phyloP scores from a whole-genome alignment of 2,329 filamentous ascomycete species.

The Aspergillus alliaceus region DNA sequence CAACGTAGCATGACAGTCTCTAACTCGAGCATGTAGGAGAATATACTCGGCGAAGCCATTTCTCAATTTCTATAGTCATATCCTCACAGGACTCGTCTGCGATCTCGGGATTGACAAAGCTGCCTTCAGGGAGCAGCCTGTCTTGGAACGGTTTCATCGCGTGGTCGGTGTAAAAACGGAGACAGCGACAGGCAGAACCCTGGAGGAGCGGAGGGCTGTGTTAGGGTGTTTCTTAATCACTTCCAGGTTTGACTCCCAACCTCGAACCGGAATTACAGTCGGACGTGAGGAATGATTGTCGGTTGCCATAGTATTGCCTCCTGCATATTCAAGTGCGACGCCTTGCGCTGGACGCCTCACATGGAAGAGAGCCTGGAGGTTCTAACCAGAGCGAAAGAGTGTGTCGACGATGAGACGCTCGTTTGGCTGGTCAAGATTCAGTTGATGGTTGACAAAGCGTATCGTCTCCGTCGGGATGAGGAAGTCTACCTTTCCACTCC shows the following conservation, averaged over 20 bases:
- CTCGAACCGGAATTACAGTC: constrained; percentile 5
- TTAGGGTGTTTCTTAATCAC: constrained; percentile 50
- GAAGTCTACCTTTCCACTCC: background rate
- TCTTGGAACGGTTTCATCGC: background rate
- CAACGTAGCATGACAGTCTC: background rate
- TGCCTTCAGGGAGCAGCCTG: background rate
- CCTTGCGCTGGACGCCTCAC: constrained; percentile 58
- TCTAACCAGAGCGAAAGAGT: constrained; percentile 49
- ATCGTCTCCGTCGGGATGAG: background rate
- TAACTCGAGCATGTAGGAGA: background rate
- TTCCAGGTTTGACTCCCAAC: too few relatives aligned
- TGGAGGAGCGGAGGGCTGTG: constrained; percentile 53
- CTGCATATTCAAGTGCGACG: constrained; percentile 51
- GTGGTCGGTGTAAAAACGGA: background rate
- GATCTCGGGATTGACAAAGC: constrained; percentile 14
- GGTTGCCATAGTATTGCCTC: constrained; percentile 39
- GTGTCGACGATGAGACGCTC: constrained; percentile 52
- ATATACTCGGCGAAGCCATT: background rate
- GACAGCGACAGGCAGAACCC: constrained; percentile 26
- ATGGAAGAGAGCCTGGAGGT: constrained; percentile 57
- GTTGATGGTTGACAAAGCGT: constrained; percentile 8
- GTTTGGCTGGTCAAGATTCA: constrained; percentile 26
- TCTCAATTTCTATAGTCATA: constrained; percentile 8
- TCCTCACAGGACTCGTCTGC: constrained; percentile 13
- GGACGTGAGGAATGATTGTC: background rate